Percentiles rank a stretch among this genome's conserved stretches.
Evolutionary conservation across 2,329 filamentous ascomycete genomes (phyloP).

Genomic region (Diaporthe nobilis): DNA sequence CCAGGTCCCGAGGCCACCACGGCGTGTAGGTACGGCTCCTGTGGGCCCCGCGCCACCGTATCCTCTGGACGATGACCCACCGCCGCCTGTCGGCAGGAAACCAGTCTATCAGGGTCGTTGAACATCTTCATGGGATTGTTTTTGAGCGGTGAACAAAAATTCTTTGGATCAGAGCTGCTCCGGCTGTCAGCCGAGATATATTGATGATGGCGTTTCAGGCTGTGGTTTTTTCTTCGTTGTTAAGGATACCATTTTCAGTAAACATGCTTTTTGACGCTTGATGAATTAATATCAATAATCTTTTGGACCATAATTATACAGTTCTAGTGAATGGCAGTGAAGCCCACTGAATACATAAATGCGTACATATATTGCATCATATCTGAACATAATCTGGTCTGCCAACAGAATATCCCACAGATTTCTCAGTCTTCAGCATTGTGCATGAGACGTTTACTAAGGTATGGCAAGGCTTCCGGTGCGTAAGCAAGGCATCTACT

Average conservation of each 20-base stretch:
- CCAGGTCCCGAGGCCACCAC: slow-evolving; percentile 53
- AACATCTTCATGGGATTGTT: slow-evolving; percentile 38
- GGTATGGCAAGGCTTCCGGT: not conserved
- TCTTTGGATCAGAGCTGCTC: not conserved
- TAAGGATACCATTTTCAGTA: slow-evolving; percentile 43
- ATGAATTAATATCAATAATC: slow-evolving; percentile 17
- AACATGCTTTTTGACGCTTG: slow-evolving; percentile 29
- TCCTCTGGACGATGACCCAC: slow-evolving; percentile 82
- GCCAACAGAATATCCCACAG: too few species aligned
- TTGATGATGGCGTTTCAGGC: slow-evolving; percentile 13
- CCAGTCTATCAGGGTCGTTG: slow-evolving; percentile 76
- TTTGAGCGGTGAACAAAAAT: not conserved
- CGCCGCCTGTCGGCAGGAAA: slow-evolving; percentile 87
- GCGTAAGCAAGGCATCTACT: not conserved
- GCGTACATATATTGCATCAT: not conserved
- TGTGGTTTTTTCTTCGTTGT: not conserved
- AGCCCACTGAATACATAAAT: not conserved
- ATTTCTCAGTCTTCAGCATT: not conserved
- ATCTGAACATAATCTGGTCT: not conserved
- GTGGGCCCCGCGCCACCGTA: slow-evolving; percentile 73
- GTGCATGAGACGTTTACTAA: not conserved
- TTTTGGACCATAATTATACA: not conserved
- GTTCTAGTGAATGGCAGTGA: not conserved
- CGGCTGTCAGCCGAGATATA: not conserved
- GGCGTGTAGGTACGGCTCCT: slow-evolving; percentile 38